Base-by-base conservation (phyloP, 164 flowering plant genomes). In the Berberis vulgaris region DNA sequence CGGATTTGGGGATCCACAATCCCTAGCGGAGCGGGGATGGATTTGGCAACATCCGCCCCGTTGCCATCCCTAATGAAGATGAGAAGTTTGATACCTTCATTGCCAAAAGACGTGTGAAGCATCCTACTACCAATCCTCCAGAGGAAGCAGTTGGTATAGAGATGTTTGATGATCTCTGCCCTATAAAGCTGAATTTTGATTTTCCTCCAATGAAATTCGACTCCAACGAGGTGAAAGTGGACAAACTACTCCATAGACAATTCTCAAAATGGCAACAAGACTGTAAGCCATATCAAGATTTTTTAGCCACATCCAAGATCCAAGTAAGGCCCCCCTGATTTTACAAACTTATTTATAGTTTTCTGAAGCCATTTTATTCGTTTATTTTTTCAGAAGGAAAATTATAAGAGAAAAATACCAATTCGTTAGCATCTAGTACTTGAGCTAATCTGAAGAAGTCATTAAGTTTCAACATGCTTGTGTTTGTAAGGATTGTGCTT, bases 121-220 rank as follows among this genome's bases (percentile, higher is more conserved):
- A 54, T 59, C 7, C 45, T 62, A 46, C 9, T 54, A 49, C 67
- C 45, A 46, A 54, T 26, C 26, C 26, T 45, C 69, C 56, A n/a
- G 39, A 39, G 61, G 78, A 70, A 6, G n/a, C 41, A 6, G 67
- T 41, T 42, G 84, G 75, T 9, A 58, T 64, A 45, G 84, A 87
- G 61, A 1, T 78, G 49, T 83, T 87, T 67, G 87, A 85, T 81
- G 82, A 77, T 47, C 74, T 88, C 2, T 82, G 86, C 67, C 85
- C 96, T 0, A 52, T 84, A 9, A 72, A 76, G 55, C 60, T 89
- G 83, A 82, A 80, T 49, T 87, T 81, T 74, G 77, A 77, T 69
- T 67, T 59, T 64, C 49, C 57, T 49, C 12, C 44, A 2, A 41
- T 64, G 64, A 56, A 72, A 2, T 65, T 86, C 60, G 75, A 64